phyloP scores from a whole-genome alignment of 441 rosid genomes.

The Erodium texanum region DNA sequence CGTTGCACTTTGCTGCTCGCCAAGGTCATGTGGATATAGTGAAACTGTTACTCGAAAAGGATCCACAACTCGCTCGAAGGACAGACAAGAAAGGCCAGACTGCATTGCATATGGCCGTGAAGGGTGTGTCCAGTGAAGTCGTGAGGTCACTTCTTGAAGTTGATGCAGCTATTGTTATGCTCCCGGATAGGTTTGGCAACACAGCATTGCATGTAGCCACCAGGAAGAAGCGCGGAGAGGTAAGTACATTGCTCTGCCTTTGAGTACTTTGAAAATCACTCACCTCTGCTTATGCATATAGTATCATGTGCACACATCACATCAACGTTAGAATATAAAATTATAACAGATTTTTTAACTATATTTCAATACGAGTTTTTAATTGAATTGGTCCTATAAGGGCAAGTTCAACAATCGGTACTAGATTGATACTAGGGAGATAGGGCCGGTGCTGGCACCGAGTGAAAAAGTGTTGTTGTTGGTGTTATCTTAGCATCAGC shows the following conservation, averaged over 20 bases:
- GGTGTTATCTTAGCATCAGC: no score
- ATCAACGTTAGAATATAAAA: no score
- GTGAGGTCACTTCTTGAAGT: constrained; percentile 61
- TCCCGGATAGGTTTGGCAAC: constrained; percentile 72
- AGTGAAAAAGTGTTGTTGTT: no score
- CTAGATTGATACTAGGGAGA: no score
- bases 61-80: constrained; percentile 62
- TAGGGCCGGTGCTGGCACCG: no score
- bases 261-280: no score
- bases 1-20: constrained; percentile 77
- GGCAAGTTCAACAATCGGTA: no score
- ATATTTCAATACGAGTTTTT: no score
- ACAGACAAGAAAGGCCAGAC: constrained; percentile 92
- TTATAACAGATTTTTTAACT: no score
- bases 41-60: constrained; percentile 44
- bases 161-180: constrained; percentile 69
- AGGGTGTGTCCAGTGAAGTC: constrained; percentile 52
- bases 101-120: constrained; percentile 89
- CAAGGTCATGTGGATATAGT: constrained; percentile 90
- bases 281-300: no score
- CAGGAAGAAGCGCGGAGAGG: constrained; percentile 71
- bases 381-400: no score
- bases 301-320: no score
- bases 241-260: constrained; percentile 14
- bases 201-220: constrained; percentile 78